Percentiles rank a stretch among this genome's conserved stretches.
These are phyloP conservation scores for Alternaria novae-zelandiae DNA, from an alignment of 2,329 filamentous ascomycete genomes.

Conservation along the genomic window DNA sequence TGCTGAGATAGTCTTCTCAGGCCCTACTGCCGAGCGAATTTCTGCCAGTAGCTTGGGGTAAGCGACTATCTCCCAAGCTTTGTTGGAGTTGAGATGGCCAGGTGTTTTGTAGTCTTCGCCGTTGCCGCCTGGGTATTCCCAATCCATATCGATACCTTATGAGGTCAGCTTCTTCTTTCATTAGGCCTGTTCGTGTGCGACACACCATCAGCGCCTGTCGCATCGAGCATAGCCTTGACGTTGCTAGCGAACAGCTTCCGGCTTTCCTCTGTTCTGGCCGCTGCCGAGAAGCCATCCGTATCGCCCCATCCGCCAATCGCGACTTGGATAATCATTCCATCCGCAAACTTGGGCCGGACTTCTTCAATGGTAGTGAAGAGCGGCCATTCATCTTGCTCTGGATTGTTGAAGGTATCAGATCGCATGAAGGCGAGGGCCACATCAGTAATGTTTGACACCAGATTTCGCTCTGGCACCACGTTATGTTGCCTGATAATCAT, in stretches of 20 bases:
- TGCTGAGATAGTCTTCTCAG: conserved; percentile 66
- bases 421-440: conserved; percentile 43
- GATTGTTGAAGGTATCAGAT: conserved; percentile 36
- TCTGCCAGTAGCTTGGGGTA: conserved; percentile 68
- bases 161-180: no score
- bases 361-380: conserved; percentile 35
- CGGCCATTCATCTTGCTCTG: conserved; percentile 26
- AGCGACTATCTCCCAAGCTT: conserved; percentile 65
- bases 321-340: conserved; percentile 53
- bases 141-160: conserved; percentile 64
- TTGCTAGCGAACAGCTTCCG: conserved; percentile 65
- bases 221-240: conserved; percentile 66
- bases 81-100: conserved; percentile 62
- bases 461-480: conserved; percentile 25
- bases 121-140: conserved; percentile 70
- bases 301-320: conserved; percentile 80
- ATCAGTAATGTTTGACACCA: conserved; percentile 32
- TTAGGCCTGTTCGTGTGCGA: conserved; percentile 26
- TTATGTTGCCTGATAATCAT: conserved; percentile 31
- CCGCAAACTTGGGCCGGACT: conserved; percentile 53
- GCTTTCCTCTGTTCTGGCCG: conserved; percentile 60
- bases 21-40: conserved; percentile 65
- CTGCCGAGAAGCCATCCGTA: conserved; percentile 66
- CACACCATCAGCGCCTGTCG: conserved; percentile 67
- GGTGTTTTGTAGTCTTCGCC: conserved; percentile 69